Conservation (phyloP, 2,329 filamentous ascomycete genomes). For the Monosporascus sp. region DNA sequence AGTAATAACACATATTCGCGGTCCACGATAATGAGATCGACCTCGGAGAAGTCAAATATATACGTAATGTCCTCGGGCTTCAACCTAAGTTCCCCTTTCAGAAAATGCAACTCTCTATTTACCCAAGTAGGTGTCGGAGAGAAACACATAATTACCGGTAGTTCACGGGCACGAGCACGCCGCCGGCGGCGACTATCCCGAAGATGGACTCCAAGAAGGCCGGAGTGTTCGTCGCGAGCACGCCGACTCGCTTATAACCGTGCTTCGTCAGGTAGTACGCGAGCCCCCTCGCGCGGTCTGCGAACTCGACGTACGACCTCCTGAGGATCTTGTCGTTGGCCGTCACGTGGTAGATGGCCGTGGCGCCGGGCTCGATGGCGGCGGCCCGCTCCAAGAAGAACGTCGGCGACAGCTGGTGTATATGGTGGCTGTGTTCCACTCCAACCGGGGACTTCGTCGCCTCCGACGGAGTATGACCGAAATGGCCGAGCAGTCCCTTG, state of each 20-base stretch:
- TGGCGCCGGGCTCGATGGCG: slow-evolving; percentile 77
- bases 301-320: slow-evolving; percentile 73
- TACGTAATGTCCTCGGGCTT: slow-evolving; percentile 76
- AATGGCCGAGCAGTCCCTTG: slow-evolving; percentile 49
- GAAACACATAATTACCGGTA: slow-evolving; percentile 32
- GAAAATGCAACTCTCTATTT: background rate
- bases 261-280: slow-evolving; percentile 82
- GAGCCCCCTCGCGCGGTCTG: slow-evolving; percentile 79
- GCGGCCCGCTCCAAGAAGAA: slow-evolving; percentile 83
- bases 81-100: slow-evolving; percentile 13
- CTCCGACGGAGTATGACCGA: slow-evolving; percentile 26
- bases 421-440: slow-evolving; percentile 48
- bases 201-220: slow-evolving; percentile 90
- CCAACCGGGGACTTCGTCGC: slow-evolving; percentile 30
- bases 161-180: slow-evolving; percentile 64
- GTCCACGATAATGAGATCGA: slow-evolving; percentile 83
- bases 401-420: slow-evolving; percentile 80
- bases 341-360: slow-evolving; percentile 82
- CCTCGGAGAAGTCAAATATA: slow-evolving; percentile 83
- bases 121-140: background rate
- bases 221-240: slow-evolving; percentile 88
- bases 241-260: slow-evolving; percentile 70
- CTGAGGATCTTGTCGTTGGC: slow-evolving; percentile 68
- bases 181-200: slow-evolving; percentile 77
- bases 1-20: slow-evolving; percentile 71